A percentile compares a stretch with the other conserved stretches of the same genome.
Conservation (phyloP, 345 rosid genomes). For the Citrus unshiu region DNA sequence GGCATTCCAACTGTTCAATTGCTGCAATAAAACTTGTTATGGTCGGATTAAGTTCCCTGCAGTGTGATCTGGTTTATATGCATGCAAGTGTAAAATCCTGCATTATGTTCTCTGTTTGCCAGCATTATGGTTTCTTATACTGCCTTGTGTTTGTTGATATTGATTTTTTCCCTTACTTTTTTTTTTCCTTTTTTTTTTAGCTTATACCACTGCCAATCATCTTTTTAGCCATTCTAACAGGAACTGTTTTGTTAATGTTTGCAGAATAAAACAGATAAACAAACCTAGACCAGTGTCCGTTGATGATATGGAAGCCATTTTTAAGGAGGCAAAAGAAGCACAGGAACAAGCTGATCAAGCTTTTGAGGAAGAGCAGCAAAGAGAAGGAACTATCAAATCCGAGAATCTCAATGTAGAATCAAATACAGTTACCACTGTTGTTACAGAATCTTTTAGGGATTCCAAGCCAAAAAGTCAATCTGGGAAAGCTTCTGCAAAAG, state of each 20-base stretch:
- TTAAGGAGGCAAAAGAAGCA: conserved; percentile 69
- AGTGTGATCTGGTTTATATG: background rate
- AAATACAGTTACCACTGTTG: conserved; percentile 24
- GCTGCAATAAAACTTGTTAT: background rate
- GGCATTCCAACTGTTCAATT: background rate
- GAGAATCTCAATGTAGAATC: conserved; percentile 28
- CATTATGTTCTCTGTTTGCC: background rate
- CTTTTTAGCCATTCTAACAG: background rate
- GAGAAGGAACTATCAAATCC: conserved; percentile 20
- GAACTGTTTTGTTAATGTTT: background rate
- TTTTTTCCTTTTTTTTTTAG: background rate
- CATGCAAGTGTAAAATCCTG: background rate
- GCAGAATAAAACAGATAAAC: conserved; percentile 68
- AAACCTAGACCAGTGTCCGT: conserved; percentile 74
- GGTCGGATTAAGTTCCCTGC: background rate
- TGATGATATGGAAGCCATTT: conserved; percentile 65
- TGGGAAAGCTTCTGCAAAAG: conserved; percentile 35
- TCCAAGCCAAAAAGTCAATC: conserved; percentile 30
- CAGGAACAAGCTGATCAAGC: conserved; percentile 67
- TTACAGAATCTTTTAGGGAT: conserved; percentile 23
- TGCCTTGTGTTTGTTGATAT: background rate
- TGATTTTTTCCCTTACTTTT: background rate
- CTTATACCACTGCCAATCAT: background rate
- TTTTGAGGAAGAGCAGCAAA: conserved; percentile 46
- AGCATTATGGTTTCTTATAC: background rate